Evolutionary conservation across 2,329 filamentous ascomycete species (phyloP), one percentile per base, ranked within the genome.

Genomic region (Oidium heveae): DNA sequence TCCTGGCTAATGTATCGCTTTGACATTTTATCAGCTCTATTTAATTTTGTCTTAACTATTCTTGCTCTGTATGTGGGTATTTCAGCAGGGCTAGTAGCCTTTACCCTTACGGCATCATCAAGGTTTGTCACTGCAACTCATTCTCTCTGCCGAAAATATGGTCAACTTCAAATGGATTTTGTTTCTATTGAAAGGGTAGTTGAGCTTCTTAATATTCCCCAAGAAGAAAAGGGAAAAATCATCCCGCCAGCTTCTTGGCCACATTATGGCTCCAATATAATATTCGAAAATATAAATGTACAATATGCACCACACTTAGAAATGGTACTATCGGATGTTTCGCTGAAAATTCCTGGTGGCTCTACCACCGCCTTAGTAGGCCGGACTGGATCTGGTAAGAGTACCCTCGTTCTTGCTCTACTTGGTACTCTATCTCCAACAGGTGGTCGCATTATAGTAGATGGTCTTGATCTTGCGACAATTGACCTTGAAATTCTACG

Each of bases 111-210:
- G 0, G 78, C 82, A 0, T 82, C 84, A 0, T 73, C 75, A 6
- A 76, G 74, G 56, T 82, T 85, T 58, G 84, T 89, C 18, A 66
- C 70, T 10, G 74, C 79, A 8, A 89, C 84, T 0, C 84, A 88
- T 62, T 69, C 71, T 1, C 74, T 94, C 0, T 94, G 87, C 66
- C 78, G 79, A 57, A 76, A 79, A 56, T 94, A 94, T 61, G 87
- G 87, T 2, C 78, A 84, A 62, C 72, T 94, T 1, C 86, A 94
- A 64, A 87, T 94, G 75, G 83, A 94, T 63, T 94, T 94, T 60
- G 86, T 94, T 0, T 88, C 84, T 0, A 84, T 94, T 0, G 87
- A 94, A 67, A 77, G 87, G 43, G 81, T 94, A 0, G 79, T 91
- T 10, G 85, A 91, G 65, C 73, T 94, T 0, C 72, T 91, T 0